These are phyloP conservation scores for Cercospora sojina DNA, from an alignment of 2,329 filamentous ascomycete genomes.

Conservation along the genomic window DNA sequence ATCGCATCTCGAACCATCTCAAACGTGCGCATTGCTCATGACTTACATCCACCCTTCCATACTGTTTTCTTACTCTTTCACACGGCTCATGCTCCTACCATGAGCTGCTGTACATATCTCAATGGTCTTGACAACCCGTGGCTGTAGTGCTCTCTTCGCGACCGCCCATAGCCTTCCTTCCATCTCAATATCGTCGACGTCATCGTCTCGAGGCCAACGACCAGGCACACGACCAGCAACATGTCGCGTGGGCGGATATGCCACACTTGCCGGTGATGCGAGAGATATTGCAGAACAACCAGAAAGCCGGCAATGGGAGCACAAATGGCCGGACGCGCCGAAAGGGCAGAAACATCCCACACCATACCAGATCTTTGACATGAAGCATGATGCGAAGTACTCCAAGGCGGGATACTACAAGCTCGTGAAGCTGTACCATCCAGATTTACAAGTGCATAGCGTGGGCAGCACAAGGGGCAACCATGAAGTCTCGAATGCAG, in stretches of 20 bases:
- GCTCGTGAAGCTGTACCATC: conserved; percentile 94
- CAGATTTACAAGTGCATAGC: conserved; percentile 59
- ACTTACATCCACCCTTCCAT: neutral
- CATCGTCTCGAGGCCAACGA: conserved; percentile 42
- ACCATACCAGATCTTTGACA: conserved; percentile 84
- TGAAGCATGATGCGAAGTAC: conserved; percentile 65
- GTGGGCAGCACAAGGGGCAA: conserved; percentile 43
- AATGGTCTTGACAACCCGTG: conserved; percentile 42
- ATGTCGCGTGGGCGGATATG: conserved; percentile 31
- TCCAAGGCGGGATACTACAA: conserved; percentile 82
- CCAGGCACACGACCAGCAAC: conserved; percentile 34
- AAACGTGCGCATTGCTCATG: conserved; percentile 1
- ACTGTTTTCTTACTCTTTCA: neutral
- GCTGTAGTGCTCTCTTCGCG: conserved; percentile 36
- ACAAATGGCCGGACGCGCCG: conserved; percentile 37
- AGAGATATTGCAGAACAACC: conserved; percentile 26
- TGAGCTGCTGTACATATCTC: conserved; percentile 21
- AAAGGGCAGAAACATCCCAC: conserved; percentile 58
- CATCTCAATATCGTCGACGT: conserved; percentile 39
- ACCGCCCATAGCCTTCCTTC: conserved; percentile 33
- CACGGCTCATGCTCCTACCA: conserved; percentile 18
- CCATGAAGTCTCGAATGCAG: conserved; percentile 55
- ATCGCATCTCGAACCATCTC: conserved; percentile 8
- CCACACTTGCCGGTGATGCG: conserved; percentile 35
- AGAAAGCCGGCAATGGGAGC: conserved; percentile 31